These are phyloP conservation scores for Aspergillus clavatus DNA, from an alignment of 2,329 filamentous ascomycete genomes.

Conservation along the genomic window DNA sequence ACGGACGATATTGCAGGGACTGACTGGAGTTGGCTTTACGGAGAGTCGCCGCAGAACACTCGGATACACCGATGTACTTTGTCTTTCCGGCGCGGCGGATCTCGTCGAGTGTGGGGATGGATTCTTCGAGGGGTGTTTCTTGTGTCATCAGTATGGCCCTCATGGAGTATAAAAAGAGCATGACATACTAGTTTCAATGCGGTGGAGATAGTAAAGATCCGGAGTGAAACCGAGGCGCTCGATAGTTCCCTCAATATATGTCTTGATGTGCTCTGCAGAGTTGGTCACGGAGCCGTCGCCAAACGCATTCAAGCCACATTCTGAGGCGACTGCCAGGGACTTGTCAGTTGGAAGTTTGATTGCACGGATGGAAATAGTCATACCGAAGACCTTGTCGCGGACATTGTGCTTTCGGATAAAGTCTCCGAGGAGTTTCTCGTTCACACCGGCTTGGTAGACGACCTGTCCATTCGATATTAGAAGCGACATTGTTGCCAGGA, in stretches of 20 bases:
- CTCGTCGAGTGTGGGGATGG: slow-evolving; percentile 45
- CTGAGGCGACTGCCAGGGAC: slow-evolving; percentile 41
- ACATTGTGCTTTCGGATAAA: slow-evolving; percentile 50
- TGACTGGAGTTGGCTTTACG: slow-evolving; percentile 44
- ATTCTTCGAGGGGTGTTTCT: slow-evolving; percentile 46
- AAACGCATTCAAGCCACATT: slow-evolving; percentile 44
- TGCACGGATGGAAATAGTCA: background rate
- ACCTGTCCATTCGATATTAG: slow-evolving; percentile 29
- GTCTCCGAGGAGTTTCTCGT: slow-evolving; percentile 48
- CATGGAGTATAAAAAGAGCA: accelerated
- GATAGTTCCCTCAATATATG: slow-evolving; percentile 49
- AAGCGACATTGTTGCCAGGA: background rate
- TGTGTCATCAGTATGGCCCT: background rate
- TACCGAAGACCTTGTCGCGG: slow-evolving; percentile 49
- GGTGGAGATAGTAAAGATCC: slow-evolving; percentile 44
- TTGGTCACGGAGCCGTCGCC: slow-evolving; percentile 40
- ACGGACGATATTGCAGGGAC: too few relatives aligned
- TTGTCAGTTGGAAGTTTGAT: background rate
- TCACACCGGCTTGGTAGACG: slow-evolving; percentile 44
- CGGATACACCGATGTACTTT: slow-evolving; percentile 48
- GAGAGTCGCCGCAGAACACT: slow-evolving; percentile 44
- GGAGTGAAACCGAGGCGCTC: slow-evolving; percentile 46
- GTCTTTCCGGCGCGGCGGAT: slow-evolving; percentile 46
- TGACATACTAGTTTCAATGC: slow-evolving; percentile 42
- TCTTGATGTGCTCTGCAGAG: slow-evolving; percentile 43